Evolutionary conservation across 306 rosid genomes (phyloP).

Genomic region (Canavalia gladiata): DNA sequence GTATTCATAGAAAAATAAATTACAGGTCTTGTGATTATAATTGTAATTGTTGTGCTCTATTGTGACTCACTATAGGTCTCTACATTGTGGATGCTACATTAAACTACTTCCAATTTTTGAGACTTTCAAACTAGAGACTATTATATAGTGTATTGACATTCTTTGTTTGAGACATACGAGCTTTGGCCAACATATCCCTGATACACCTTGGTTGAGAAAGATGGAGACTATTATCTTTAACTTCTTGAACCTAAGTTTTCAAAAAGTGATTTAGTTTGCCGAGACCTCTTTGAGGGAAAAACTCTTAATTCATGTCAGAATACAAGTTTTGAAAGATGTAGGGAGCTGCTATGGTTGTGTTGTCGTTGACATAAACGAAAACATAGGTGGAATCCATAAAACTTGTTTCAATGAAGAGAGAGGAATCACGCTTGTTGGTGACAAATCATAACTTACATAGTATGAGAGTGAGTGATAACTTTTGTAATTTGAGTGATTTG

Average conservation of each 20-base stretch:
- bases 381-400: conserved; percentile 6
- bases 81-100: background rate
- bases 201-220: too few relatives aligned
- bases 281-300: too few relatives aligned
- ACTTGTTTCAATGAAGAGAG: background rate
- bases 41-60: background rate
- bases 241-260: too few relatives aligned
- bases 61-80: background rate
- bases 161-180: too few relatives aligned
- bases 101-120: too few relatives aligned
- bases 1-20: background rate
- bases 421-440: background rate
- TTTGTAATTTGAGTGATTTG: background rate
- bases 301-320: too few relatives aligned
- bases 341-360: background rate
- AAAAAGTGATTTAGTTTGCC: too few relatives aligned
- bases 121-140: too few relatives aligned
- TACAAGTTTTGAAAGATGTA: too few relatives aligned
- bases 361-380: background rate
- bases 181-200: too few relatives aligned
- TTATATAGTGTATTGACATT: too few relatives aligned
- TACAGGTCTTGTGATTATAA: background rate
- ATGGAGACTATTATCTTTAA: too few relatives aligned
- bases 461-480: background rate
- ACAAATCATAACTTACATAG: background rate